A percentile compares a stretch with the other conserved stretches of the same genome.
phyloP scores from a whole-genome alignment of 1,139 yeast species.

The Debaryomycetaceae sp. region DNA sequence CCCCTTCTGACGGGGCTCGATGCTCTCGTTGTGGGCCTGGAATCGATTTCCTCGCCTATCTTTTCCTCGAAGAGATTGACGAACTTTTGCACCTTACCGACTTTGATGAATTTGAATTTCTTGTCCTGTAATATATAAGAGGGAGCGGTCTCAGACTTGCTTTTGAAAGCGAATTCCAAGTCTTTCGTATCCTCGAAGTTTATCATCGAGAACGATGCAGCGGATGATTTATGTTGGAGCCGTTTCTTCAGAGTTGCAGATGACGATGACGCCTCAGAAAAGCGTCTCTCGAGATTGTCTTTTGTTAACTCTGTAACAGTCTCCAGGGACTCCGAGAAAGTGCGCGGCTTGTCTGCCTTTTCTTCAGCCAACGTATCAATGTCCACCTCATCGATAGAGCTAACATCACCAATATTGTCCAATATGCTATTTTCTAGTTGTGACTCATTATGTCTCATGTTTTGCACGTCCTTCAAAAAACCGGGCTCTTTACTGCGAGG shows the following conservation, averaged over 20 bases:
- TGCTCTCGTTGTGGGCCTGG: slow-evolving; percentile 4
- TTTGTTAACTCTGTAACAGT: background rate
- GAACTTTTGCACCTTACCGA: slow-evolving; percentile 48
- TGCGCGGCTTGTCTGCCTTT: background rate
- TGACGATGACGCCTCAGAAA: slow-evolving; percentile 10
- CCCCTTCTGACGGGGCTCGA: slow-evolving; percentile 4
- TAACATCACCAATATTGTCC: background rate
- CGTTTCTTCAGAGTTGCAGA: slow-evolving; percentile 16
- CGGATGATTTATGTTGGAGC: slow-evolving; percentile 17
- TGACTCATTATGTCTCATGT: slow-evolving; percentile 32
- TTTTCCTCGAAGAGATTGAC: slow-evolving; percentile 45
- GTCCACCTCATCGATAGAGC: background rate
- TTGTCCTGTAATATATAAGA: slow-evolving; percentile 40
- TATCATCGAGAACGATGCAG: slow-evolving; percentile 19
- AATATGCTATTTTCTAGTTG: background rate
- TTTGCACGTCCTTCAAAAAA: slow-evolving; percentile 26
- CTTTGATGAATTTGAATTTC: slow-evolving; percentile 45
- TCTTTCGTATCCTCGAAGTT: slow-evolving; percentile 20
- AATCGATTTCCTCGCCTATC: slow-evolving; percentile 14
- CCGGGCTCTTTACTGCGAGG: slow-evolving; percentile 8
- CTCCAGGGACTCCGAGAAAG: background rate
- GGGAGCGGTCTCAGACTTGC: slow-evolving; percentile 31
- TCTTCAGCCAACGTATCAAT: background rate
- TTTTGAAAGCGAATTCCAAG: slow-evolving; percentile 31
- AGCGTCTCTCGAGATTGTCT: slow-evolving; percentile 3